phyloP scores from a whole-genome alignment of 805 yeast species.

The Saccharomycopsis javanensis region DNA sequence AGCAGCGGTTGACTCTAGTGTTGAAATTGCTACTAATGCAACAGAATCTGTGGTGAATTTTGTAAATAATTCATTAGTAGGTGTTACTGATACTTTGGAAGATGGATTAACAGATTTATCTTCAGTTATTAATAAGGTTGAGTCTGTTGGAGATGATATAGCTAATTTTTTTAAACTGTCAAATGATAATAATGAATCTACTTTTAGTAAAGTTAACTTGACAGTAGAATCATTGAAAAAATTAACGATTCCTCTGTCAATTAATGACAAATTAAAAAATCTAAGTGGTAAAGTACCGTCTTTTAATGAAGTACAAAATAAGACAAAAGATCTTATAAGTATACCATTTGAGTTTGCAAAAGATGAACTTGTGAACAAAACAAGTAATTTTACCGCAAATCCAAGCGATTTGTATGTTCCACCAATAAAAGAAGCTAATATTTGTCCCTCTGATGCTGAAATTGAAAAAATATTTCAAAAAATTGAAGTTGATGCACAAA shows the following conservation, averaged over 20 bases:
- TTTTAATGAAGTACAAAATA: constrained; percentile 53
- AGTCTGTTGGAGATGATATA: constrained; percentile 42
- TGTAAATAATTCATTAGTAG: constrained; percentile 52
- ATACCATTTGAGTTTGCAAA: constrained; percentile 42
- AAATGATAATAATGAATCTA: constrained; percentile 26
- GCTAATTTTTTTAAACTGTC: constrained; percentile 46
- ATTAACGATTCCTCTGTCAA: constrained; percentile 54
- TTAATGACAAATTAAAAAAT: constrained; percentile 45
- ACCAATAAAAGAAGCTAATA: constrained; percentile 11
- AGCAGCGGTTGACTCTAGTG: constrained; percentile 64
- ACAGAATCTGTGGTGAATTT: constrained; percentile 50
- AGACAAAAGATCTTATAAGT: constrained; percentile 43
- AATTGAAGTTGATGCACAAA: constrained; percentile 27
- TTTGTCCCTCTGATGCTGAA: constrained; percentile 32
- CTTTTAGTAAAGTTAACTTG: constrained; percentile 42
- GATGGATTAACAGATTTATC: constrained; percentile 57
- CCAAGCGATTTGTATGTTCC: constrained; percentile 34
- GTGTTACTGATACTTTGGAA: constrained; percentile 52
- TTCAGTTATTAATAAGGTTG: constrained; percentile 43
- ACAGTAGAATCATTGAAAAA: constrained; percentile 47
- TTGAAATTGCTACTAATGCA: constrained; percentile 62
- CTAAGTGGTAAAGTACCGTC: constrained; percentile 50
- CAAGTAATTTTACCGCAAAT: constrained; percentile 20
- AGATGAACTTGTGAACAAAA: constrained; percentile 26
- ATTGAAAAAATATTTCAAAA: constrained; percentile 32